These are phyloP conservation scores for Cladorrhinum samala DNA, from an alignment of 495 filamentous ascomycete genomes.

Conservation along the genomic window DNA sequence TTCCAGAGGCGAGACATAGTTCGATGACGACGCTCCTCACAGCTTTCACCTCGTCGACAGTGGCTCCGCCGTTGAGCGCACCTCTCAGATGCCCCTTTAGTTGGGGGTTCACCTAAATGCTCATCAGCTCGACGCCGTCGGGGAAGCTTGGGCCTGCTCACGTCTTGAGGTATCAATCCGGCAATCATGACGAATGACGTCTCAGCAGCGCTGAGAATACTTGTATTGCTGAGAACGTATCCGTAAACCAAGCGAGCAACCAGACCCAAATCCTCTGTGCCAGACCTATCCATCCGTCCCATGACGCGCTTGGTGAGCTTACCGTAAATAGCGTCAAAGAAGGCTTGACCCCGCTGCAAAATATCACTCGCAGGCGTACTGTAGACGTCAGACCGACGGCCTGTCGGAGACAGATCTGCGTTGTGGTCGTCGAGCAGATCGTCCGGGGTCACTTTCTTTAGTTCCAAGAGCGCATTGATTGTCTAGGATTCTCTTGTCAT, in stretches of 20 bases:
- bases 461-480: constrained; percentile 47
- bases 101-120: constrained; percentile 45
- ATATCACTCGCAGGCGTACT: constrained; percentile 32
- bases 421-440: constrained; percentile 41
- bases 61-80: constrained; percentile 48
- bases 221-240: constrained; percentile 45
- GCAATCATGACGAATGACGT: constrained; percentile 51
- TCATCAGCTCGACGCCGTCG: neutral
- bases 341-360: constrained; percentile 40
- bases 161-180: constrained; percentile 51
- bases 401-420: constrained; percentile 32
- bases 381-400: constrained; percentile 31
- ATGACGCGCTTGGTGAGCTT: constrained; percentile 47
- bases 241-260: constrained; percentile 48
- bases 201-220: constrained; percentile 40
- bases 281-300: constrained; percentile 46
- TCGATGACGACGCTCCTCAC: constrained; percentile 44
- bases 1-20: constrained; percentile 45
- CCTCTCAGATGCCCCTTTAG: constrained; percentile 52
- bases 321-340: constrained; percentile 50
- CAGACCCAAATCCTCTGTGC: constrained; percentile 50
- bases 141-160: constrained; percentile 13
- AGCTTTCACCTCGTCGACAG: constrained; percentile 45
- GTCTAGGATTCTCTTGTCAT: constrained; percentile 24
- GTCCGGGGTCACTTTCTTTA: constrained; percentile 42